Conservation (phyloP, 139 green algal species). For the Coelastrella sp. region DNA sequence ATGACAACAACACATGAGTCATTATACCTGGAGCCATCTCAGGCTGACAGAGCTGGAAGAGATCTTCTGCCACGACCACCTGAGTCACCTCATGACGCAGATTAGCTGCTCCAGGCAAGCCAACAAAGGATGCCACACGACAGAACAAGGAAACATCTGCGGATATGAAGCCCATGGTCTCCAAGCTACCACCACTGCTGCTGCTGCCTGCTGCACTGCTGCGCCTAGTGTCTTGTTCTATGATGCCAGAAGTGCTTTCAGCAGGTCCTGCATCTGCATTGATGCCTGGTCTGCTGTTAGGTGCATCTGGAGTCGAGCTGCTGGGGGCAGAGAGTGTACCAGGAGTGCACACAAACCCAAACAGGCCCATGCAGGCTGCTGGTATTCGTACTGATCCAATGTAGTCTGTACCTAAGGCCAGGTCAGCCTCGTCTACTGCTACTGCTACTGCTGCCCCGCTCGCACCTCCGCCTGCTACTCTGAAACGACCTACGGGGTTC, state of each 20-base stretch:
- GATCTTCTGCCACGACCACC: slow-evolving; percentile 72
- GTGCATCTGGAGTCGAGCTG: no score
- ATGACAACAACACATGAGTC: no score
- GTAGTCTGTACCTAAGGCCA: slow-evolving; percentile 53
- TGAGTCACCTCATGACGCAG: slow-evolving; percentile 64
- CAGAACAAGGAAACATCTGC: slow-evolving; percentile 39
- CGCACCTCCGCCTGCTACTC: slow-evolving; percentile 26
- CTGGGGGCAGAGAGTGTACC: no score
- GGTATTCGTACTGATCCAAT: slow-evolving; percentile 51
- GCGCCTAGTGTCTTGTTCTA: background rate
- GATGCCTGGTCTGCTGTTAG: slow-evolving; percentile 23
- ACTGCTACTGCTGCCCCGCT: slow-evolving; percentile 57
- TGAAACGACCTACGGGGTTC: slow-evolving; percentile 33
- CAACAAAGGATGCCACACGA: slow-evolving; percentile 50
- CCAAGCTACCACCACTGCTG: slow-evolving; percentile 7
- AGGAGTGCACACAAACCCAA: slow-evolving; percentile 44
- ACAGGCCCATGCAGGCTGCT: slow-evolving; percentile 64
- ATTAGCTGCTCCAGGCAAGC: slow-evolving; percentile 49
- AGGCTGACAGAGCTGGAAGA: slow-evolving; percentile 63
- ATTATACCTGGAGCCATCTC: slow-evolving; percentile 54
- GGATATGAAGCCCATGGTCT: slow-evolving; percentile 47
- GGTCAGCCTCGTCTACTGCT: slow-evolving; percentile 16
- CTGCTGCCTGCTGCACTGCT: background rate
- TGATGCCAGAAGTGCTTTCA: background rate
- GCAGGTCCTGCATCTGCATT: background rate